Conservation (phyloP, 2,329 filamentous ascomycete species). For the Cladophialophora immunda region DNA sequence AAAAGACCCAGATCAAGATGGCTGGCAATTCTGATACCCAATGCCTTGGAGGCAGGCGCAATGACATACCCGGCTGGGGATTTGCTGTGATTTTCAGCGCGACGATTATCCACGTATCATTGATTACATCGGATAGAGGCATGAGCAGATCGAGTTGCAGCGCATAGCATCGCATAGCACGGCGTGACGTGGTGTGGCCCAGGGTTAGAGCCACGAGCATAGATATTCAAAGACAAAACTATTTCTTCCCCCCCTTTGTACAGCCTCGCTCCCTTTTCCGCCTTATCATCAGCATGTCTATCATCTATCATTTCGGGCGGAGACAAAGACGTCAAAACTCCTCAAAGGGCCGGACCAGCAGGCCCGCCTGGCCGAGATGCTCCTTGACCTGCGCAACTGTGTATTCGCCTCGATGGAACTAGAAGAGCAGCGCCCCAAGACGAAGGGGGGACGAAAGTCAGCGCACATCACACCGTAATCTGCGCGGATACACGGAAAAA, state of each 20-base stretch:
- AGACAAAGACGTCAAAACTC: conserved; percentile 46
- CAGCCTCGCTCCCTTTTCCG: neutral
- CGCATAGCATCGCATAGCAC: neutral
- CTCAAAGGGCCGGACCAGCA: conserved; percentile 83
- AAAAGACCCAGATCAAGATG: neutral
- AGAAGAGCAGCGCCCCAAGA: neutral
- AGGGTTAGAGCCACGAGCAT: neutral
- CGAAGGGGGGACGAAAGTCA: no score
- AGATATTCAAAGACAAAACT: neutral
- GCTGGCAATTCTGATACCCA: neutral
- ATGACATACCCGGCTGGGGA: neutral
- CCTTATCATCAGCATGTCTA: neutral
- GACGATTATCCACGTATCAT: neutral
- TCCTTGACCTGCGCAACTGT: conserved; percentile 95
- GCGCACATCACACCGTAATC: no score
- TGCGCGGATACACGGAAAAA: no score
- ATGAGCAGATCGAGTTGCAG: neutral
- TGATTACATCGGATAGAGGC: neutral
- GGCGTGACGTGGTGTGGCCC: neutral
- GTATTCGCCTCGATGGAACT: conserved; percentile 94
- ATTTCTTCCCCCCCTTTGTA: neutral
- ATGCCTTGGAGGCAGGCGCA: neutral
- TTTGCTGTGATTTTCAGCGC: neutral
- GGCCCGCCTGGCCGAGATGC: conserved; percentile 72
- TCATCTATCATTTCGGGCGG: neutral